Evolutionary conservation across 2,329 filamentous ascomycete species (phyloP).

Genomic region (Xylariaceae sp.): DNA sequence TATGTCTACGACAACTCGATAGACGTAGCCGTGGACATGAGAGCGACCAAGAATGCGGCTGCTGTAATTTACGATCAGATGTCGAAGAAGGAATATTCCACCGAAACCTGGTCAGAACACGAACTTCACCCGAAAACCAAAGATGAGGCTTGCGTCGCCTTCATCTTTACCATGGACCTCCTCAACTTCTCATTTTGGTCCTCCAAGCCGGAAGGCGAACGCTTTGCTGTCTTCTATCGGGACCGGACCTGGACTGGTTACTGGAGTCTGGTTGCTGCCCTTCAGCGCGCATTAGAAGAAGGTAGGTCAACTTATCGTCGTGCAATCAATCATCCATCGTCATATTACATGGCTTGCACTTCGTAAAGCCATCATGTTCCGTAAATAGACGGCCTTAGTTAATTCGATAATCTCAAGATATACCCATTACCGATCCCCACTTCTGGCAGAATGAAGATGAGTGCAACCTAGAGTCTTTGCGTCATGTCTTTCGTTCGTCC

Average conservation of each 20-base stretch:
- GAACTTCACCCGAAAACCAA: constrained; percentile 82
- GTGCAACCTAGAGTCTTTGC: constrained; percentile 68
- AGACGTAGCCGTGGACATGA: constrained; percentile 84
- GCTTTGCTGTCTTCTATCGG: constrained; percentile 78
- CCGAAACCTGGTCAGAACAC: constrained; percentile 79
- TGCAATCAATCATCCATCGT: constrained; percentile 1
- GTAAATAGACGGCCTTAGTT: constrained; percentile 17
- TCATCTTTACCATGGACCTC: constrained; percentile 96
- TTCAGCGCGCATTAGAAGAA: constrained; percentile 86
- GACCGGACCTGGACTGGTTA: constrained; percentile 88
- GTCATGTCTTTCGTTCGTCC: constrained; percentile 76
- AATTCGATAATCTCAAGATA: constrained; percentile 46
- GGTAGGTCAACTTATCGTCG: constrained; percentile 41
- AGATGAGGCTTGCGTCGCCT: constrained; percentile 74
- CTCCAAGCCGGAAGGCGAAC: constrained; percentile 59
- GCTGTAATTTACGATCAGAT: constrained; percentile 74
- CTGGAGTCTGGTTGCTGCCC: constrained; percentile 82
- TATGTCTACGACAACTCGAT: constrained; percentile 89
- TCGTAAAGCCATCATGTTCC: constrained; percentile 5
- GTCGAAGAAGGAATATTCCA: constrained; percentile 77
- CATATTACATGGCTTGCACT: constrained; percentile 22
- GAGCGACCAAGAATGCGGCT: constrained; percentile 76
- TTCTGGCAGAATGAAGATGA: constrained; percentile 78
- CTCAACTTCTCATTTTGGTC: constrained; percentile 99
- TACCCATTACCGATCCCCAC: constrained; percentile 80